phyloP scores from a whole-genome alignment of 495 filamentous ascomycete species.

The Mycothermus thermophilus region DNA sequence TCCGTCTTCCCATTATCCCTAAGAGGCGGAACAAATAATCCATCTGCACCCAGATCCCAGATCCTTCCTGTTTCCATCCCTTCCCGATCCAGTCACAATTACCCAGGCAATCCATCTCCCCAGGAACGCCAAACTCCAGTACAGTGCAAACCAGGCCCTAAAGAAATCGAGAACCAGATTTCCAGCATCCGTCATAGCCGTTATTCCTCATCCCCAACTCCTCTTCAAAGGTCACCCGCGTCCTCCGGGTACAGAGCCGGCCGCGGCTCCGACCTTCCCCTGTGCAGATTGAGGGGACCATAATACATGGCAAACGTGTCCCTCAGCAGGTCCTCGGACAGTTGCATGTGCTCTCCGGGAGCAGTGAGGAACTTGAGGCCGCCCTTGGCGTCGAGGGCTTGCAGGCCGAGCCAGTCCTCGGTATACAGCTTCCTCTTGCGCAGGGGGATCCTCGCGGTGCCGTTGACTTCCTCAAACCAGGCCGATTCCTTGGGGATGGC shows the following conservation, averaged over 20 bases:
- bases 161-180: too few relatives aligned
- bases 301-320: conserved; percentile 63
- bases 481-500: conserved; percentile 83
- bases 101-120: too few relatives aligned
- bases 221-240: conserved; percentile 13
- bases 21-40: too few relatives aligned
- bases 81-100: too few relatives aligned
- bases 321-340: conserved; percentile 52
- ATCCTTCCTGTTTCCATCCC: too few relatives aligned
- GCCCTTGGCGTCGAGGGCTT: conserved; percentile 62
- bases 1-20: too few relatives aligned
- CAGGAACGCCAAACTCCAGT: too few relatives aligned
- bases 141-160: too few relatives aligned
- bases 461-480: conserved; percentile 83
- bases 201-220: background rate
- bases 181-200: too few relatives aligned
- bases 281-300: conserved; percentile 29
- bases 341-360: conserved; percentile 71
- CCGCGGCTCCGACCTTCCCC: conserved; percentile 12
- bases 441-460: conserved; percentile 50
- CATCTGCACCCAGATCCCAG: too few relatives aligned
- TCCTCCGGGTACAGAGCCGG: background rate
- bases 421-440: conserved; percentile 61
- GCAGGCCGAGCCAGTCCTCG: conserved; percentile 92
- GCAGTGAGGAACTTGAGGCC: conserved; percentile 58